Conservation (phyloP, 305 asterid genomes). For the Lippia alba region DNA sequence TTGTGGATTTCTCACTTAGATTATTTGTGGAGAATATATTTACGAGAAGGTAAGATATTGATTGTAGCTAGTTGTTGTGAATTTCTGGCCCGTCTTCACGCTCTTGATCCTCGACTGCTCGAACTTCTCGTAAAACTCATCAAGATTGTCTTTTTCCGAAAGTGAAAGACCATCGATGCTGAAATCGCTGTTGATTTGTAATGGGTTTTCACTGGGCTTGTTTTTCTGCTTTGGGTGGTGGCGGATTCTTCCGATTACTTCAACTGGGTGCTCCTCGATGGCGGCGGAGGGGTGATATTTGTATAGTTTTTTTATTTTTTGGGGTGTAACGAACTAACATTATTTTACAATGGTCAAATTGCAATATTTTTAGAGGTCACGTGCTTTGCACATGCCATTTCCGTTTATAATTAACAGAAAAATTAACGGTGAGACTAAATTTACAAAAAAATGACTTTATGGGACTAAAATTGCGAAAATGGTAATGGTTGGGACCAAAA, state of each 20-base stretch:
- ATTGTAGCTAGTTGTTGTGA: no score
- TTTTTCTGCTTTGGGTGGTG: conserved; percentile 66
- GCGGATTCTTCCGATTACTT: conserved; percentile 82
- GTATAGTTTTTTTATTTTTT: no score
- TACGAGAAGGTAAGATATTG: no score
- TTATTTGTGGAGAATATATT: neutral
- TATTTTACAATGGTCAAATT: no score
- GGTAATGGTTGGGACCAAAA: no score
- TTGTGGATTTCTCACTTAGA: neutral
- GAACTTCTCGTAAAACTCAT: conserved; percentile 72
- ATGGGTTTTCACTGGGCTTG: conserved; percentile 40
- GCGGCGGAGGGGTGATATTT: conserved; percentile 39
- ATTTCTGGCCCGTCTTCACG: conserved; percentile 78
- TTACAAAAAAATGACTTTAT: no score
- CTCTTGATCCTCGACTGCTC: conserved; percentile 78
- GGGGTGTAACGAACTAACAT: no score
- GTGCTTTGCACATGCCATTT: no score
- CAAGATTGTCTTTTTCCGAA: conserved; percentile 84
- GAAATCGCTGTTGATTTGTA: conserved; percentile 62
- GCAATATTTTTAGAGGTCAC: no score
- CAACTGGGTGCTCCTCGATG: conserved; percentile 95
- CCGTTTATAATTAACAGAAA: no score
- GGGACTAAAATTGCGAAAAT: no score
- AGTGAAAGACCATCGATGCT: conserved; percentile 79
- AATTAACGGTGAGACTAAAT: no score